Evolutionary conservation across 306 rosid species (phyloP).

Genomic region (Lagenaria siceraria): DNA sequence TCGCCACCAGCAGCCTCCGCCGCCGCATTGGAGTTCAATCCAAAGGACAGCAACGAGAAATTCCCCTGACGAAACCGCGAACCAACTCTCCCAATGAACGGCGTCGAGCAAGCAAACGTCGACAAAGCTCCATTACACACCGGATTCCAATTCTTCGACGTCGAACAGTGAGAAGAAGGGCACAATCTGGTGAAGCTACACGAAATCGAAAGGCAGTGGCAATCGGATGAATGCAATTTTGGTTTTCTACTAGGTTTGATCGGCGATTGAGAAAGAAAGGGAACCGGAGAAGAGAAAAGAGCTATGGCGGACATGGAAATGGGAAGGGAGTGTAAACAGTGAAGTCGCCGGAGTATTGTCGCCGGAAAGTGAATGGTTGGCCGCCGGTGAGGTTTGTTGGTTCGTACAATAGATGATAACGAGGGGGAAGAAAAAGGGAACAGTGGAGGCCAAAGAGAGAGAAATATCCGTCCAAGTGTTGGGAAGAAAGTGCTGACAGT

Average conservation of each 20-base stretch:
- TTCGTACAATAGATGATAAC: neutral
- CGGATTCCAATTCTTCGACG: slow-evolving; percentile 13
- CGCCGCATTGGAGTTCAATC: slow-evolving; percentile 21
- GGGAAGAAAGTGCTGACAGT: neutral
- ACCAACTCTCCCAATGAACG: slow-evolving; percentile 38
- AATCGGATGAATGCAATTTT: neutral
- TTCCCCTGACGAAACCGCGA: slow-evolving; percentile 31
- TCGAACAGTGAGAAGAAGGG: neutral
- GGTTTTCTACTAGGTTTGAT: neutral
- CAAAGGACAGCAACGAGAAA: slow-evolving; percentile 45
- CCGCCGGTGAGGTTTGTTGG: slow-evolving; percentile 12
- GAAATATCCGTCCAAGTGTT: neutral
- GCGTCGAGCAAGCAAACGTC: slow-evolving; percentile 45
- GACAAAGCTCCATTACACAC: slow-evolving; percentile 17
- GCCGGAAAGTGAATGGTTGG: slow-evolving; percentile 17
- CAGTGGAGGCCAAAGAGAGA: neutral
- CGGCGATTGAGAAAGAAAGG: slow-evolving; percentile 14
- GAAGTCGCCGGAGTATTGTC: neutral
- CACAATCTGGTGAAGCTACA: neutral
- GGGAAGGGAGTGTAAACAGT: neutral
- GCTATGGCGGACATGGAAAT: slow-evolving; percentile 10
- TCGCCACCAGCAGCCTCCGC: slow-evolving; percentile 25
- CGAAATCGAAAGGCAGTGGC: neutral
- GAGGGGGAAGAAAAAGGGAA: neutral
- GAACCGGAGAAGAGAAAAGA: slow-evolving; percentile 15